phyloP scores from a whole-genome alignment of 2,329 filamentous ascomycete genomes.

The Sporothrix phasma region DNA sequence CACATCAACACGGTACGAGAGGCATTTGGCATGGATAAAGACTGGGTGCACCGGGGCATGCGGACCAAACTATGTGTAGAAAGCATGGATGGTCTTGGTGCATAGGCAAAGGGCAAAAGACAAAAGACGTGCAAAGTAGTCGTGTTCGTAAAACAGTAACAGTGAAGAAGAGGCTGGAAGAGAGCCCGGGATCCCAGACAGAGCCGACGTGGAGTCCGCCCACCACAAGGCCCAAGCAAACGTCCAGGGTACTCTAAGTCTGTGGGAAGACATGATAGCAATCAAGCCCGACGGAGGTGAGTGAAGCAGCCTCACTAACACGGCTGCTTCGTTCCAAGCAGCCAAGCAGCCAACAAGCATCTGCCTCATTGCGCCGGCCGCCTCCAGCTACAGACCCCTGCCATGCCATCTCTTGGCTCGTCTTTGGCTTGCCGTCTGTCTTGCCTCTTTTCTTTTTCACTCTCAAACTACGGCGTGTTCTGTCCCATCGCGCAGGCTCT shows the following conservation, averaged over 20 bases:
- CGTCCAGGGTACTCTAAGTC: background rate
- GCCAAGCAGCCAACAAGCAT: background rate
- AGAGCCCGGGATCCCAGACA: background rate
- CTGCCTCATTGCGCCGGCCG: background rate
- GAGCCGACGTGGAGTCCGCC: background rate
- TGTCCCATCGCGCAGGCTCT: background rate
- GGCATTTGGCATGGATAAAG: background rate
- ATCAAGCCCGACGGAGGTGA: no score
- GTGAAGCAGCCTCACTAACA: background rate
- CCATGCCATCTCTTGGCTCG: background rate
- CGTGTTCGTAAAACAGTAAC: no score
- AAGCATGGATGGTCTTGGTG: background rate
- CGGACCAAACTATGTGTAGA: background rate
- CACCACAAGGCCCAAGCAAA: conserved; percentile 1
- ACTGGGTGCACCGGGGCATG: background rate
- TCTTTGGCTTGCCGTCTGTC: background rate
- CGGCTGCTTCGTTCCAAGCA: background rate
- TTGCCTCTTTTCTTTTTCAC: background rate
- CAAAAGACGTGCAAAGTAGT: no score
- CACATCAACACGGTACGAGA: no score
- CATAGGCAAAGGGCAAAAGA: background rate
- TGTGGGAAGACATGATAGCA: no score
- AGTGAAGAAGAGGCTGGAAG: background rate
- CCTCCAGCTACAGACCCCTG: background rate
- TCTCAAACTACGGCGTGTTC: background rate